These are phyloP conservation scores for Phytophthora agathidicida DNA, from an alignment of 352 stramenopile species.

Conservation along the genomic window DNA sequence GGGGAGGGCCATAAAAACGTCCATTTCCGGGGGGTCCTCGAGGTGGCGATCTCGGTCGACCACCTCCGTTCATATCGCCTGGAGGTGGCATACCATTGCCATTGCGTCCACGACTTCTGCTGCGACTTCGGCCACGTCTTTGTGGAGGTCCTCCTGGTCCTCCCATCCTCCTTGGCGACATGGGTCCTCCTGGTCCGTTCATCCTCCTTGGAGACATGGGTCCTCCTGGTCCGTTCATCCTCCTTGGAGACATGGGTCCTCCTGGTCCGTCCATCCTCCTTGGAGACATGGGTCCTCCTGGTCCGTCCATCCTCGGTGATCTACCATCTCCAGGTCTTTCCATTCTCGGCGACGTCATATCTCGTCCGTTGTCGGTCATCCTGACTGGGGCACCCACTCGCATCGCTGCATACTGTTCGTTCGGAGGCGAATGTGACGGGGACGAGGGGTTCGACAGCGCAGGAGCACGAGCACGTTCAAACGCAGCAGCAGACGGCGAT, in stretches of 20 bases:
- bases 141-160: slow-evolving; percentile 1
- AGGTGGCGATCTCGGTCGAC: slow-evolving; percentile 20
- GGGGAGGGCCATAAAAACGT: slow-evolving; percentile 28
- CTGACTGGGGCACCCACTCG: slow-evolving; percentile 18
- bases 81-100: slow-evolving; percentile 37
- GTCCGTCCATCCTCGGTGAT: background rate
- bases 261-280: slow-evolving; percentile 4
- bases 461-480: slow-evolving; percentile 31
- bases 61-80: slow-evolving; percentile 31
- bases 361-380: slow-evolving; percentile 38
- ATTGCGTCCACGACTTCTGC: slow-evolving; percentile 42
- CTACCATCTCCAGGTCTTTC: slow-evolving; percentile 10
- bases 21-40: slow-evolving; percentile 30
- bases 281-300: background rate
- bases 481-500: slow-evolving; percentile 31
- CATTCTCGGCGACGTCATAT: slow-evolving; percentile 36
- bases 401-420: slow-evolving; percentile 40
- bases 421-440: slow-evolving; percentile 13
- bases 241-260: background rate
- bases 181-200: background rate
- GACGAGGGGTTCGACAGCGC: slow-evolving; percentile 26
- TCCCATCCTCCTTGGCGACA: slow-evolving; percentile 10
- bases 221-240: background rate
- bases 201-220: background rate
- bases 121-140: slow-evolving; percentile 36